Conservation (phyloP, 2,329 filamentous ascomycete species). For the Elsinoe batatas region DNA sequence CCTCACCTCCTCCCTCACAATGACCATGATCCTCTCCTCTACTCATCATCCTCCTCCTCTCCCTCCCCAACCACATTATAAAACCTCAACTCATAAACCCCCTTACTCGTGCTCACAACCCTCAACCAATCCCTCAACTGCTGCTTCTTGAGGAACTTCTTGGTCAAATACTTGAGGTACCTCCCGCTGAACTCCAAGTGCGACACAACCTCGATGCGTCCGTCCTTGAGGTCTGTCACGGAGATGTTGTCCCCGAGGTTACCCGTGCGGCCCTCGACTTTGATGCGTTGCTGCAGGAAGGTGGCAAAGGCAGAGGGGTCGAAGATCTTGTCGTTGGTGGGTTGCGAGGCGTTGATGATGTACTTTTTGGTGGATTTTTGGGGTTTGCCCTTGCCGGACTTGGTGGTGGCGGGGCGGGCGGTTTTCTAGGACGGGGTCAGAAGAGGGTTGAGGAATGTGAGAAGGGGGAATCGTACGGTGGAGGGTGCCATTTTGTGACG, state of each 20-base stretch:
- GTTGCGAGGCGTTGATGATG: constrained; percentile 99
- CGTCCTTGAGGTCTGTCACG: constrained; percentile 85
- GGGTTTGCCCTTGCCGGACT: constrained; percentile 26
- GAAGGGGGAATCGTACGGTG: constrained; percentile 68
- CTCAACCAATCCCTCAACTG: constrained; percentile 99
- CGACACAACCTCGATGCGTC: constrained; percentile 95
- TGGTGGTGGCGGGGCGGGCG: constrained; percentile 36
- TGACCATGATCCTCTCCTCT: too few relatives aligned
- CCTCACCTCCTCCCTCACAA: neutral
- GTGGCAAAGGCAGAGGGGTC: constrained; percentile 97
- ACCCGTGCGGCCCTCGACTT: constrained; percentile 95
- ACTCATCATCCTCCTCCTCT: constrained; percentile 96
- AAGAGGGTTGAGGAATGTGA: constrained; percentile 50
- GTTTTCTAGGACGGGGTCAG: constrained; percentile 36
- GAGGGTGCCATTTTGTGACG: constrained; percentile 54
- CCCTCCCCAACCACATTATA: constrained; percentile 99
- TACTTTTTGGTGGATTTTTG: constrained; percentile 59
- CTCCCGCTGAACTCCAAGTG: constrained; percentile 97
- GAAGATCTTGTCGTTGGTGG: constrained; percentile 99
- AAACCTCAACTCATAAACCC: constrained; percentile 99
- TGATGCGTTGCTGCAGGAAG: constrained; percentile 99
- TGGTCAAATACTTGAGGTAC: constrained; percentile 99
- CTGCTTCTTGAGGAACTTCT: constrained; percentile 99
- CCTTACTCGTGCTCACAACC: constrained; percentile 94
- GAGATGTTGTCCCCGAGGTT: constrained; percentile 92